phyloP scores from a whole-genome alignment of 2,329 filamentous ascomycete genomes.

The Diaporthe sp. region DNA sequence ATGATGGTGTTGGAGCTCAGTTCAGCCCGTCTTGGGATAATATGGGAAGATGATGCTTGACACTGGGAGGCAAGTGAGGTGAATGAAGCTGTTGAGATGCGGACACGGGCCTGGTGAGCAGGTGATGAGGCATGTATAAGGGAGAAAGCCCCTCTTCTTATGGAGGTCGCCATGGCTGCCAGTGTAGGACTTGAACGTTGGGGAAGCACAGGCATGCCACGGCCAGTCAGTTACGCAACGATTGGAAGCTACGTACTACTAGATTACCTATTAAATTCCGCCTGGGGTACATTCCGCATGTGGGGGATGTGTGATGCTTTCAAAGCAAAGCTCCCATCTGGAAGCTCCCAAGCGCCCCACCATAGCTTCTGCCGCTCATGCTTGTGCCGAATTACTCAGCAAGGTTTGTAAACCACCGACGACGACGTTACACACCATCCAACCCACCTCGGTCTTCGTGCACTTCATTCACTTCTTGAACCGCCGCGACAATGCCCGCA shows the following conservation, averaged over 20 bases:
- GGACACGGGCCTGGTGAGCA: not conserved
- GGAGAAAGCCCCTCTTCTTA: constrained; percentile 6
- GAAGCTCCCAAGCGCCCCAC: constrained; percentile 15
- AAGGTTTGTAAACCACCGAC: not conserved
- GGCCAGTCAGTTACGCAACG: not conserved
- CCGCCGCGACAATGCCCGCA: not conserved
- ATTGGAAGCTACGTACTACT: not conserved
- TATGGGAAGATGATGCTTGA: not conserved
- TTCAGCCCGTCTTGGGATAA: not conserved
- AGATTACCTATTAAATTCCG: not conserved
- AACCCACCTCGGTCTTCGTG: not conserved
- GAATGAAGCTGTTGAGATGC: not conserved
- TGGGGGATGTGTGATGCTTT: constrained; percentile 4
- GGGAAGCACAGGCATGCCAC: not conserved
- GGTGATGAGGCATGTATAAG: not conserved
- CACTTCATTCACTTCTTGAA: not conserved
- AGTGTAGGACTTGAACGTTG: not conserved
- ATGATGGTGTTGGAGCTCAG: not conserved
- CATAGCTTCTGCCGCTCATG: not conserved
- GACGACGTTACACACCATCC: not conserved
- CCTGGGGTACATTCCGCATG: not conserved
- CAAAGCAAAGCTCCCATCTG: not conserved
- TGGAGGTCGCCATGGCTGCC: constrained; percentile 2
- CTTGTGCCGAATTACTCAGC: not conserved
- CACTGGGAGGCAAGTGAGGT: not conserved